Conservation (phyloP, 306 rosid genomes). For the Betula pendula region DNA sequence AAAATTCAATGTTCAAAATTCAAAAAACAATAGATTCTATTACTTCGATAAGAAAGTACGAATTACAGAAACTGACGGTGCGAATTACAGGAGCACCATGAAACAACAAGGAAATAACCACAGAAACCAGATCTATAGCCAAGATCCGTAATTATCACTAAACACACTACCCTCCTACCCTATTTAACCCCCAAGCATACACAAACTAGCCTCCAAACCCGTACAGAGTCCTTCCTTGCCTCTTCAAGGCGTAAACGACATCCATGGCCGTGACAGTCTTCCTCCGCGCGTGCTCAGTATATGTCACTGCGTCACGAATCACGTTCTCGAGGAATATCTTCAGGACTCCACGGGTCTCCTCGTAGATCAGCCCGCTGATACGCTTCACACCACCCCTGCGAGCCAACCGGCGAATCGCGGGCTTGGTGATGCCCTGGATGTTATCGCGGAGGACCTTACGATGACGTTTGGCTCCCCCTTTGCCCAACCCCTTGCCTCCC, state of each 20-base stretch:
- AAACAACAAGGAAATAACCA: not conserved
- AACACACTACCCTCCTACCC: not conserved
- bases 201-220: conserved; percentile 46
- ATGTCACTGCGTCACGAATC: conserved; percentile 55
- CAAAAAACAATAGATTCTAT: not conserved
- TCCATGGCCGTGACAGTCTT: conserved; percentile 60
- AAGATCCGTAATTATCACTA: conserved; percentile 3
- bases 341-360: conserved; percentile 53
- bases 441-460: conserved; percentile 55
- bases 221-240: conserved; percentile 54
- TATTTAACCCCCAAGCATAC: not conserved
- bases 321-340: conserved; percentile 54
- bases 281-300: conserved; percentile 50
- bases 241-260: conserved; percentile 50
- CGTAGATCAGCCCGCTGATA: conserved; percentile 53
- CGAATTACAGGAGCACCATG: not conserved
- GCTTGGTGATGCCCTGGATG: conserved; percentile 58
- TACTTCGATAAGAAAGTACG: not conserved
- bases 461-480: conserved; percentile 61
- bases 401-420: conserved; percentile 53
- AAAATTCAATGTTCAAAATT: no score
- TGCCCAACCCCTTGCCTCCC: conserved; percentile 66
- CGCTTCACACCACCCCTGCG: conserved; percentile 57
- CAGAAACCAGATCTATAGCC: conserved; percentile 7
- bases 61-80: not conserved